phyloP scores from a whole-genome alignment of 352 stramenopile species.

The Phytophthora fragariae region DNA sequence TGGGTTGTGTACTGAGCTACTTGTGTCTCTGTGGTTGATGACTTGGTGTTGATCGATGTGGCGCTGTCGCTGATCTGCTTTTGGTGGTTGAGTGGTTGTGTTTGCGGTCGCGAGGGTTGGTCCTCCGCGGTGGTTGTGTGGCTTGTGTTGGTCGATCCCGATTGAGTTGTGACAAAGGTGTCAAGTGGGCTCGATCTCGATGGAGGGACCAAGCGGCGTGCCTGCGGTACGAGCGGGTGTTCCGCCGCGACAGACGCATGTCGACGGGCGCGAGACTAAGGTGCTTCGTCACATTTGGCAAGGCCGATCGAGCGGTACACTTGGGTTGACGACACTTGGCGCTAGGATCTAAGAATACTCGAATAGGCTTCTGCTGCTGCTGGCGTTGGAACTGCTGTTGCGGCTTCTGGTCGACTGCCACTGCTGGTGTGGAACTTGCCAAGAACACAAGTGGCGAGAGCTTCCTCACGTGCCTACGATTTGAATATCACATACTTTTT shows the following conservation, averaged over 20 bases:
- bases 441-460: constrained; percentile 4
- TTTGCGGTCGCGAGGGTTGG: too few relatives aligned
- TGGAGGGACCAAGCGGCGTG: too few relatives aligned
- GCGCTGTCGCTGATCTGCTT: too few relatives aligned
- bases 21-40: too few relatives aligned
- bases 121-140: background rate
- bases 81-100: background rate
- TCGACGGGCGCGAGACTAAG: too few relatives aligned
- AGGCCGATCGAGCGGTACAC: background rate
- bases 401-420: background rate
- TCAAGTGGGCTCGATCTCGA: background rate
- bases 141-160: background rate
- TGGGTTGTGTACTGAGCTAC: background rate
- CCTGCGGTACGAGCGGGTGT: background rate
- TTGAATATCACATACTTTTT: too few relatives aligned
- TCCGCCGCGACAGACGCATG: too few relatives aligned
- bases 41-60: too few relatives aligned
- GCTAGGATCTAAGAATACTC: constrained; percentile 8
- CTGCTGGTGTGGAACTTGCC: constrained; percentile 8
- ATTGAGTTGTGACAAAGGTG: background rate
- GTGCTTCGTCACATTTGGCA: background rate
- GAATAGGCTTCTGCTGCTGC: constrained; percentile 6
- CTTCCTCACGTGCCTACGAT: too few relatives aligned
- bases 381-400: background rate
- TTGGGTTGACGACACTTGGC: background rate